Percentiles rank a stretch among this genome's conserved stretches.
Evolutionary conservation across 2,329 filamentous ascomycete genomes (phyloP).

Genomic region (Calonectria henricotiae): DNA sequence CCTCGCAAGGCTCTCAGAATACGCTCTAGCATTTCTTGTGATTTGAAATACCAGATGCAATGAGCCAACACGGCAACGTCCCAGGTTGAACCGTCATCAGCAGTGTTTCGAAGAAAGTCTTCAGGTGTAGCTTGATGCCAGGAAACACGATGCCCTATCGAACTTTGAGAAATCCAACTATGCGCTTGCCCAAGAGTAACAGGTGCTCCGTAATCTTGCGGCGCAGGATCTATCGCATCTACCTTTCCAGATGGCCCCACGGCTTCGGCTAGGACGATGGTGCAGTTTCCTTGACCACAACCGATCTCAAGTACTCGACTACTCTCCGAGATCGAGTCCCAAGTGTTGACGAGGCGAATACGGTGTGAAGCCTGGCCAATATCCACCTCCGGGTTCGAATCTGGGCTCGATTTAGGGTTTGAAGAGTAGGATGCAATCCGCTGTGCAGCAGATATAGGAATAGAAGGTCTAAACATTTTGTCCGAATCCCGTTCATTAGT

Average conservation of each 20-base stretch:
- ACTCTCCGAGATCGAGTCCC: background rate
- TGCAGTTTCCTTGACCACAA: slow-evolving; percentile 74
- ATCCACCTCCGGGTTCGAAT: background rate
- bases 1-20: slow-evolving; percentile 48
- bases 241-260: slow-evolving; percentile 64
- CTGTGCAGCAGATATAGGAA: background rate
- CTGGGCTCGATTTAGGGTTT: background rate
- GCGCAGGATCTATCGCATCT: slow-evolving; percentile 69
- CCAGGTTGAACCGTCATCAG: slow-evolving; percentile 52
- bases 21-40: slow-evolving; percentile 51
- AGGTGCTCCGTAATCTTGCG: slow-evolving; percentile 66
- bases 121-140: slow-evolving; percentile 61
- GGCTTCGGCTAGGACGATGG: slow-evolving; percentile 67
- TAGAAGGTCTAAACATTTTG: no score
- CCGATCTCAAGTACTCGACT: slow-evolving; percentile 70
- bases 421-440: slow-evolving; percentile 2
- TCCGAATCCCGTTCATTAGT: no score
- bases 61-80: slow-evolving; percentile 68
- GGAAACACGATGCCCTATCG: slow-evolving; percentile 61
- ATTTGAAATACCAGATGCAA: slow-evolving; percentile 70
- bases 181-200: slow-evolving; percentile 68
- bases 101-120: slow-evolving; percentile 53
- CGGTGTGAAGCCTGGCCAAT: slow-evolving; percentile 1
- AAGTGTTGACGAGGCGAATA: slow-evolving; percentile 13
- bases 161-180: slow-evolving; percentile 59